A percentile compares a stretch with the other conserved stretches of the same genome.
phyloP scores from a whole-genome alignment of 345 rosid genomes.

The Crucihimalaya himalaica region DNA sequence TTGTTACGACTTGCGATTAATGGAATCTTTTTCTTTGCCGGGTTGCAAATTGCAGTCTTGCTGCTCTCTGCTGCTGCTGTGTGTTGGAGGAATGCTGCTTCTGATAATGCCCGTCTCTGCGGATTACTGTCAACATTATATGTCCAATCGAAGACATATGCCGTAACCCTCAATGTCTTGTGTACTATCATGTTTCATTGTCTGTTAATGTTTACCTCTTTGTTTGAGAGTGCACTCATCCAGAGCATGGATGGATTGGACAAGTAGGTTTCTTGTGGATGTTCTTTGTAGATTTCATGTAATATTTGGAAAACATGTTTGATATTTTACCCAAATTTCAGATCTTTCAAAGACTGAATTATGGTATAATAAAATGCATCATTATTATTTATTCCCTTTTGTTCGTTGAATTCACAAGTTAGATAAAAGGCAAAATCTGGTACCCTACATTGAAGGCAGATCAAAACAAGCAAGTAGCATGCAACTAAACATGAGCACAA shows the following conservation, averaged over 20 bases:
- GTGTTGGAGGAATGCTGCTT: conserved; percentile 55
- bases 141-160: not conserved
- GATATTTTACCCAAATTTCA: not conserved
- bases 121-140: conserved; percentile 13
- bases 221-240: conserved; percentile 3
- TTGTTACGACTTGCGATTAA: not conserved
- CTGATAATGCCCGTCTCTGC: conserved; percentile 23
- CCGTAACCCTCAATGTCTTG: conserved; percentile 14
- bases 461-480: not conserved
- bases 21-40: not conserved
- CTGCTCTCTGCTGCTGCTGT: conserved; percentile 55
- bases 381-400: not conserved
- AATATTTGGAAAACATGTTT: conserved; percentile 4
- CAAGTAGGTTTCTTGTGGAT: not conserved
- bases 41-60: conserved; percentile 47
- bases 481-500: not conserved
- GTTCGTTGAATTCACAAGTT: not conserved
- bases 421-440: conserved; percentile 6
- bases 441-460: not conserved
- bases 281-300: not conserved
- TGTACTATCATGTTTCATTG: conserved; percentile 17
- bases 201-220: conserved; percentile 16
- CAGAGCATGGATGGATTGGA: not conserved
- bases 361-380: not conserved
- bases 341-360: not conserved